Base-by-base conservation (phyloP, 1,139 yeast species). In the Debaryomyces fabryi region DNA sequence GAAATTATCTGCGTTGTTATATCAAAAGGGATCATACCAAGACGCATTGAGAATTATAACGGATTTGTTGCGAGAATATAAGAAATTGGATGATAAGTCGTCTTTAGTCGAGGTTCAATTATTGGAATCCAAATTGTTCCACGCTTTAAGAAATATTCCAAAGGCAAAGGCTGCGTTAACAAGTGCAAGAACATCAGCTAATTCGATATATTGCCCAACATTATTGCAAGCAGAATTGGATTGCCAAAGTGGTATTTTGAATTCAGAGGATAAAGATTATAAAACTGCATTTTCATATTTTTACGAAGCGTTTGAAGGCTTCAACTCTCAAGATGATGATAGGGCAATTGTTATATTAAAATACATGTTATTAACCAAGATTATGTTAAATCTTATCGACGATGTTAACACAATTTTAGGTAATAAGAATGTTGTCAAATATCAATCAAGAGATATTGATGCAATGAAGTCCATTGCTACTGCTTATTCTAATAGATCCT, bases 221-320 rank as follows among this genome's bases (percentile, higher is more conserved):
- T 75, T 86, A 45, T 81, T 88, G 59, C 97, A 95, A 69, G 99
- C 99, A 1, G 96, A 91, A 63, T 78, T 95, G 51, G 99, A 95
- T 67, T 82, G 91, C 70, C 93, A 92, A 85, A 86, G 96, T 65
- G 99, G 99, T 56, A 85, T 93, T 49, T 79, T 95, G 56, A 96
- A 93, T 69, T 96, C 98, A 30, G 98, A 95, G 68, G 99, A 95
- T 60, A 88, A 88, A 65, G 99, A 95, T 68, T 95, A 89, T 72
- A 88, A 90, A 64, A 95, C 99, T 6, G 97, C 98, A 8, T 95
- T 82, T 63, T 91, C 98, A 5, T 93, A 93, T 69, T 93, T 93
- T 61, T 92, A 83, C 64, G 99, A 93, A 70, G 86, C 97, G 29
- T 91, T 93, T 62, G 99, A 93, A 68, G 95, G 95, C 32, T 93